Percentiles rank a stretch among this genome's conserved stretches.
Evolutionary conservation across 2,329 filamentous ascomycete genomes (phyloP).

Genomic region (Tolypocladium tropicale): DNA sequence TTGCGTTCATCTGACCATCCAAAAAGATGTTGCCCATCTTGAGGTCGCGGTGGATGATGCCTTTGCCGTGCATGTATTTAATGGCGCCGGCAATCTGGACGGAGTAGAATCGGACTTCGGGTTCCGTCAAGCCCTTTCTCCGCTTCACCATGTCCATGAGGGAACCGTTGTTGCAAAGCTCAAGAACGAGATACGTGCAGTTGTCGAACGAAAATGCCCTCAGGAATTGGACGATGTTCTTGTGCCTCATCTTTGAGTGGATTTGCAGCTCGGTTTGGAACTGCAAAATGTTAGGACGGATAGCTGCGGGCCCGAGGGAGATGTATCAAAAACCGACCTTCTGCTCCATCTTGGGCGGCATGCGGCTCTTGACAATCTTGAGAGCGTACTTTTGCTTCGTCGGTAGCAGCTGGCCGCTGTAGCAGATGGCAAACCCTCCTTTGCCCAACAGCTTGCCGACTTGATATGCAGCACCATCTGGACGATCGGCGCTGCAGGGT

Average conservation of each 20-base stretch:
- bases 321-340: conserved; percentile 46
- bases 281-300: conserved; percentile 20
- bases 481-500: conserved; percentile 57
- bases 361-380: conserved; percentile 76
- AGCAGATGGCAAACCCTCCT: conserved; percentile 75
- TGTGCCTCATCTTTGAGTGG: conserved; percentile 94
- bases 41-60: conserved; percentile 91
- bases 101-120: conserved; percentile 87
- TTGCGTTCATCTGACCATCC: conserved; percentile 91
- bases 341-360: conserved; percentile 75
- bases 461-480: conserved; percentile 61
- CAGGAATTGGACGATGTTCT: conserved; percentile 92
- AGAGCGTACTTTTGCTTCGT: conserved; percentile 61
- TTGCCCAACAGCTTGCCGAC: conserved; percentile 67
- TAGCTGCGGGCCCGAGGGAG: background rate
- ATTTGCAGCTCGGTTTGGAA: conserved; percentile 86
- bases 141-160: conserved; percentile 97
- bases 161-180: conserved; percentile 90
- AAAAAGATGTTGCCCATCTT: conserved; percentile 99
- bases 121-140: conserved; percentile 80
- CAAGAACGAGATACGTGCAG: conserved; percentile 87
- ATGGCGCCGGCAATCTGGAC: conserved; percentile 94
- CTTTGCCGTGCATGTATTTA: conserved; percentile 93
- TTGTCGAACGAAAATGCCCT: conserved; percentile 84
- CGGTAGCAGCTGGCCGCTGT: conserved; percentile 57